These are phyloP conservation scores for Gossypium mustelinum DNA, from an alignment of 345 rosid species.

Conservation along the genomic window DNA sequence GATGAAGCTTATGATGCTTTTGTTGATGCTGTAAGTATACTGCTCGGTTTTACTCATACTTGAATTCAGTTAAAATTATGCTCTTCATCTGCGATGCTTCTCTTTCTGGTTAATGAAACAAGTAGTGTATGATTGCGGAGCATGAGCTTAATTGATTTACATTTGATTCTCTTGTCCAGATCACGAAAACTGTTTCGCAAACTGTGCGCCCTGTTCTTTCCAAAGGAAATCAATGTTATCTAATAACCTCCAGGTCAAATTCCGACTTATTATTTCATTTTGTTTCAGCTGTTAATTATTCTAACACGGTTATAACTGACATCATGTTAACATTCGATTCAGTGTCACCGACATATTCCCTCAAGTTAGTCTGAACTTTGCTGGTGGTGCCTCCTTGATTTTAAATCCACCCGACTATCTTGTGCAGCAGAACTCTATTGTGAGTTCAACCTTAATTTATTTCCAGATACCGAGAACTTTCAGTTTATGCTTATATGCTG, in stretches of 20 bases:
- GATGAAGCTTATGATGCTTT: conserved; percentile 67
- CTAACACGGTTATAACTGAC: conserved; percentile 13
- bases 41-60: not conserved
- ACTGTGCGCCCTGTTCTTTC: conserved; percentile 49
- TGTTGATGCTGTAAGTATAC: conserved; percentile 63
- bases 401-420: conserved; percentile 77
- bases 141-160: not conserved
- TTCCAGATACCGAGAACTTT: not conserved
- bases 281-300: conserved; percentile 10
- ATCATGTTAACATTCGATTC: conserved; percentile 24
- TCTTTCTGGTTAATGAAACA: not conserved
- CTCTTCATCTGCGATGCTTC: not conserved
- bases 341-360: conserved; percentile 70
- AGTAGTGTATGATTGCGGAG: conserved; percentile 3
- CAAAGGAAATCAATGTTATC: conserved; percentile 63
- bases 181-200: conserved; percentile 52
- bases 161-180: conserved; percentile 40
- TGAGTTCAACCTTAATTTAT: conserved; percentile 33
- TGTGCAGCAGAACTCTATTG: conserved; percentile 61
- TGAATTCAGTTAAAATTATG: not conserved
- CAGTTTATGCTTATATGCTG: not conserved
- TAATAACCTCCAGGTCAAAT: conserved; percentile 60
- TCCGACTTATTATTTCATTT: conserved; percentile 13
- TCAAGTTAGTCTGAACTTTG: conserved; percentile 83
- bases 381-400: conserved; percentile 76